Evolutionary conservation across 495 filamentous ascomycete species (phyloP), one percentile per base, ranked within the genome.

Genomic region (Penicillium angulare): DNA sequence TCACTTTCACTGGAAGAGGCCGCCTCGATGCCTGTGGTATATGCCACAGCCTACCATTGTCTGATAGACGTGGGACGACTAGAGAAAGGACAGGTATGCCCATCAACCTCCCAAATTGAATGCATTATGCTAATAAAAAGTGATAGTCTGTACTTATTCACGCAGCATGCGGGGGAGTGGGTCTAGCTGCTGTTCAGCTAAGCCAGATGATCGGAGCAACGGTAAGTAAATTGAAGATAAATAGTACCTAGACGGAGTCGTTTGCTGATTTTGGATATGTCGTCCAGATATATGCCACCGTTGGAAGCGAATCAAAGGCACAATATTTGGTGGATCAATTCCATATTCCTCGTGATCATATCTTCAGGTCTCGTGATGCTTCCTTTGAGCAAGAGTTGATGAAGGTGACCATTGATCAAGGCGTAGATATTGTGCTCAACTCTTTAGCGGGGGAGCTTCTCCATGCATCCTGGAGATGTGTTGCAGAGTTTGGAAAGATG

Each of bases 251-350:
- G n/a, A n/a, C n/a, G n/a, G n/a, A n/a, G n/a, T n/a, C n/a, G n/a
- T n/a, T n/a, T n/a, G n/a, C n/a, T n/a, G n/a, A n/a, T n/a, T n/a
- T n/a, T n/a, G n/a, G n/a, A n/a, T n/a, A n/a, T n/a, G n/a, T n/a
- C n/a, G n/a, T n/a, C n/a, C n/a, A 57, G 42, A 51, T 61, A 33
- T 68, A 49, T 43, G 50, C 55, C 1, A 61, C 56, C 10, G 59
- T 82, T 1, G 73, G 81, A 0, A 67, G 49, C 1, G 22, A 57
- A 0, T 65, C 69, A 7, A 77, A 80, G 52, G 41, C 59, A 0
- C 15, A 60, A 0, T 60, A 69, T 15, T 52, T 79, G 0, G 38
- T 43, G 5, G 39, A 54, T 5, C 17, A 23, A 10, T 57, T 40
- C 21, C 40, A 47, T 3, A 53, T 68, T 15, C 46, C 63, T 13